Conservation (phyloP, 164 flowering plant genomes). For the Magnolia officinalis region DNA sequence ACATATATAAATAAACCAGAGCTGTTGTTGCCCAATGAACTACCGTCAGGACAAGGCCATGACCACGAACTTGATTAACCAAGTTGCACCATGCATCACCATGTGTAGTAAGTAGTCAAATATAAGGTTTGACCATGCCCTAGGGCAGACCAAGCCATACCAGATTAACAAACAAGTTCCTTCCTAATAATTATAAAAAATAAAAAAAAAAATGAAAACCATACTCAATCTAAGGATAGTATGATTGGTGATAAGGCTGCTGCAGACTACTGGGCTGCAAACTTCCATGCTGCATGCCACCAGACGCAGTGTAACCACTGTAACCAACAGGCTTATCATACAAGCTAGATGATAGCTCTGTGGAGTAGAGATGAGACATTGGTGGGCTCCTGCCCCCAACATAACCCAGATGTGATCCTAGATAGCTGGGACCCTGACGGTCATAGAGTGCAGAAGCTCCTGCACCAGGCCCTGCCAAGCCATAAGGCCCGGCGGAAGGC, state of each 20-base stretch:
- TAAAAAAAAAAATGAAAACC: neutral
- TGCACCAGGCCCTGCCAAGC: conserved; percentile 4
- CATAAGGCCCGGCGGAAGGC: conserved; percentile 1
- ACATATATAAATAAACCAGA: too few relatives aligned
- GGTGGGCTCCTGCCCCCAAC: conserved; percentile 8
- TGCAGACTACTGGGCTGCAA: neutral
- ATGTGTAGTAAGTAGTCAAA: neutral
- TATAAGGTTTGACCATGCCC: neutral
- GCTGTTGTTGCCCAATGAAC: too few relatives aligned
- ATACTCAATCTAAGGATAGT: neutral
- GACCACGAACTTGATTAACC: neutral
- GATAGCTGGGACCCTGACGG: conserved; percentile 4
- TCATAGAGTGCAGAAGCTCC: neutral
- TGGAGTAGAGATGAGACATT: conserved; percentile 5
- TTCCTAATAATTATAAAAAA: too few relatives aligned
- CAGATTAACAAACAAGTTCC: neutral
- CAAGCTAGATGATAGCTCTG: neutral
- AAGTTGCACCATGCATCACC: neutral
- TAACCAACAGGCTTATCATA: neutral
- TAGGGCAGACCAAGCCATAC: neutral
- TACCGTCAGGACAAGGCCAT: neutral
- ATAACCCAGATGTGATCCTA: conserved; percentile 3
- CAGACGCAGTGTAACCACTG: neutral
- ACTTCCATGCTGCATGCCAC: neutral
- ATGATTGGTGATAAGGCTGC: neutral